Evolutionary conservation across 2,329 filamentous ascomycete species (phyloP), one percentile per base, ranked within the genome.

Genomic region (Apiospora rasikravindrae): DNA sequence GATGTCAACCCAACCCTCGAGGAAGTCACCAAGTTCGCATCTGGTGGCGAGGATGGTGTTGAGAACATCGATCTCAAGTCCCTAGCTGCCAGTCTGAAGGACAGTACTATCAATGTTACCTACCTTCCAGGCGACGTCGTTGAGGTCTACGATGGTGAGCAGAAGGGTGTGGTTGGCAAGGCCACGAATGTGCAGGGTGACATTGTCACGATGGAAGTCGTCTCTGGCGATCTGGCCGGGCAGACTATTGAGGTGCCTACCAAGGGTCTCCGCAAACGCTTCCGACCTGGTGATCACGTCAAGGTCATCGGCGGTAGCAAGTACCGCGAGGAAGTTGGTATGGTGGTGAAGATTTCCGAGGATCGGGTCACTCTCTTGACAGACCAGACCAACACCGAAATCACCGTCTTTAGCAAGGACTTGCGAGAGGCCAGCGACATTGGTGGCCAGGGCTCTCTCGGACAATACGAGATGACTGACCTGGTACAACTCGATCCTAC

Each of bases 351-450:
- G 81, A 96, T 98, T 76, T 92, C 91, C 68, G 94, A 97, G 73
- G 96, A 99, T 81, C 92, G 94, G 51, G 95, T 99, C 72, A 98
- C 96, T 1, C 86, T 99, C 75, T 86, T 99, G 75, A 98, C 94
- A 67, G 96, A 99, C 83, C 94, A 96, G 81, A 96, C 91, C 73
- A 96, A 96, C 82, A 91, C 92, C 70, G 96, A 99, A 81, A 95
- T 99, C 77, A 98, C 95, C 0, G 96, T 99, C 45, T 99, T 99
- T 81, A 98, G 96, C 85, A 98, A 97, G 81, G 96, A 99, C 84
- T 85, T 99, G 73, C 91, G 97, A 76, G 94, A 98, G 82, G 96
- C 96, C 40, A 94, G 94, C 71, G 96, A 98, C 80, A 94, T 95
- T 77, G 95, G 95, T 74, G 95, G 94, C 22, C 92, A 95, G 78